Percentiles rank a stretch among this genome's conserved stretches.
phyloP scores from a whole-genome alignment of 139 green algal genomes.

The Tetraselmis chui region DNA sequence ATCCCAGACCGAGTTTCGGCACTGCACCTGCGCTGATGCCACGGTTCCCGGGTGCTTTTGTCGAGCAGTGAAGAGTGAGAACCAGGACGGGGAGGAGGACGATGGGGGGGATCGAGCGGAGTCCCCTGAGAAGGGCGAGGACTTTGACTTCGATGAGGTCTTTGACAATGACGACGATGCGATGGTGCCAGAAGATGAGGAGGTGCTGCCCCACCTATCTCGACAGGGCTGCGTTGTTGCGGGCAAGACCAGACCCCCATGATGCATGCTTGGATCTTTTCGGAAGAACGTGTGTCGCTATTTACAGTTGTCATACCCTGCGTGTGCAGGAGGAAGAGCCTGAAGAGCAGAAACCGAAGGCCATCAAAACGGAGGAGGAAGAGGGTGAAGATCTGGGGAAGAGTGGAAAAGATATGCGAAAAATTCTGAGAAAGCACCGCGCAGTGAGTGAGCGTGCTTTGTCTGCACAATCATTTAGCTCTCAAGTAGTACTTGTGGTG shows the following conservation, averaged over 20 bases:
- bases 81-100: neutral
- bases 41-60: neutral
- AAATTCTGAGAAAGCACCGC: neutral
- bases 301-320: too few species aligned
- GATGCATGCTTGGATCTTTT: too few species aligned
- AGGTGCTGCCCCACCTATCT: neutral
- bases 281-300: too few species aligned
- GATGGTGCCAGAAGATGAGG: neutral
- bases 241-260: too few species aligned
- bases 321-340: neutral
- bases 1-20: too few species aligned
- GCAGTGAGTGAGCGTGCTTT: neutral
- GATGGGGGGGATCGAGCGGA: neutral
- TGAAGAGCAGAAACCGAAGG: neutral
- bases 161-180: neutral
- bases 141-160: neutral
- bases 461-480: too few species aligned
- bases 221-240: too few species aligned
- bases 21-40: too few species aligned
- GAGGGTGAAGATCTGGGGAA: neutral
- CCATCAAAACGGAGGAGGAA: neutral
- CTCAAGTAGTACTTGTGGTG: too few species aligned
- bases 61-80: neutral
- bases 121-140: neutral
- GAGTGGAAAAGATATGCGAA: neutral